Conservation (phyloP, 768 basidiomycete genomes). For the Termitomyces sp. region DNA sequence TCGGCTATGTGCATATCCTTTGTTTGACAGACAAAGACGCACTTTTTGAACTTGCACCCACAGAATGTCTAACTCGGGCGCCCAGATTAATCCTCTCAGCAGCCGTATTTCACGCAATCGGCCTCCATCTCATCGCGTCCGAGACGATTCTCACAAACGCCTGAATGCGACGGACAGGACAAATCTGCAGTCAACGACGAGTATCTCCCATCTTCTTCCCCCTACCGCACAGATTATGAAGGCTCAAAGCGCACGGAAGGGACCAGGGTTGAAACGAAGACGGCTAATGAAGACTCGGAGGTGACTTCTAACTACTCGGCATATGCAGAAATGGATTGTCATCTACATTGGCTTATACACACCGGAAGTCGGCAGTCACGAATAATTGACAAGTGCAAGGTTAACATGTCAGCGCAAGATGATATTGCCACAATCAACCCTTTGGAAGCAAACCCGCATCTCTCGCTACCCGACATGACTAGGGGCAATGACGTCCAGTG, state of each 20-base stretch:
- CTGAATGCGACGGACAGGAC: neutral
- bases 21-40: neutral
- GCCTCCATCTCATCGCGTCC: neutral
- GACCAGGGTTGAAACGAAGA: neutral
- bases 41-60: neutral
- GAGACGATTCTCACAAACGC: neutral
- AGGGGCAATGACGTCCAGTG: neutral
- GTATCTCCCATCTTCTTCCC: neutral
- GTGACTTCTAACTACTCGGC: neutral
- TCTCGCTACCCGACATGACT: neutral
- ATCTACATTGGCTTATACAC: no score
- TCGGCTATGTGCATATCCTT: neutral
- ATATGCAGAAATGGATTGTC: neutral
- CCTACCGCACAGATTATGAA: neutral
- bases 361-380: neutral
- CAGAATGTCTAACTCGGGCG: neutral
- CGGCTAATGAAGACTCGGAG: neutral
- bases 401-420: neutral
- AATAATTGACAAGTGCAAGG: neutral
- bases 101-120: neutral
- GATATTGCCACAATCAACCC: neutral
- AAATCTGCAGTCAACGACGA: neutral
- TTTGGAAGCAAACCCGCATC: neutral
- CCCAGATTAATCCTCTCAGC: neutral
- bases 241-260: neutral